Base-by-base conservation (phyloP, 805 yeast genomes). In the Sugiyamaella boreocaroliniensis region DNA sequence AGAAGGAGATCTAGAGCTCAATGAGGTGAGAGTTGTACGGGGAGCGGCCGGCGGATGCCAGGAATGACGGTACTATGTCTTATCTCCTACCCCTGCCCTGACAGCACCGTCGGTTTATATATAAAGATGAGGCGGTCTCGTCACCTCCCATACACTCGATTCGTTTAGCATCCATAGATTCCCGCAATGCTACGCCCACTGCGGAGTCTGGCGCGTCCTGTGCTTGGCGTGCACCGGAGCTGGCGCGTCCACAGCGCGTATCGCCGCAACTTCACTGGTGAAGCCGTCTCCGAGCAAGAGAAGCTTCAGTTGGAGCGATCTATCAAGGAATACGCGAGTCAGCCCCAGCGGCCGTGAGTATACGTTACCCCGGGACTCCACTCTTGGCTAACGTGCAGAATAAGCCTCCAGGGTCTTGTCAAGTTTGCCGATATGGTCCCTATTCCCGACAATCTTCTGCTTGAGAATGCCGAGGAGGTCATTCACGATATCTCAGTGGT, bases 401-500 rank as follows among this genome's bases (percentile, higher is more conserved):
- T 52, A 15, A 52, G 53, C 26, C 41, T 64, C 6, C 49, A 57
- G 16, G 64, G 62, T 18, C 56, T 64, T 40, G 50, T 60, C 43
- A 50, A 52, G 43, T 60, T 61, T 43, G 67, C 68, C 8, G 43
- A 49, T 18, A 37, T 46, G 15, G 63, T 57, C n/a, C 66, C 66
- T 2, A 49, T 55, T 22, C 58, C 66, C n/a, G 59, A 59, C 34
- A 56, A 55, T 4, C 57, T 56, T 12, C 61, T 69, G 43, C 59
- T 69, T 18, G 54, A 46, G 29, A 68, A 68, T 46, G 73, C 72
- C n/a, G 29, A 52, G 40, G 58, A 57, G 42, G 64, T 61, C 40
- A 49, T 64, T 19, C 47, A 55, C 40, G 61, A 61, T 50, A 51
- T 65, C 29, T 56, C 61, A 6, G 58, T 63, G 50, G 51, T 49